phyloP scores from a whole-genome alignment of 2,329 filamentous ascomycete genomes.

The Neonectria neomacrospora region DNA sequence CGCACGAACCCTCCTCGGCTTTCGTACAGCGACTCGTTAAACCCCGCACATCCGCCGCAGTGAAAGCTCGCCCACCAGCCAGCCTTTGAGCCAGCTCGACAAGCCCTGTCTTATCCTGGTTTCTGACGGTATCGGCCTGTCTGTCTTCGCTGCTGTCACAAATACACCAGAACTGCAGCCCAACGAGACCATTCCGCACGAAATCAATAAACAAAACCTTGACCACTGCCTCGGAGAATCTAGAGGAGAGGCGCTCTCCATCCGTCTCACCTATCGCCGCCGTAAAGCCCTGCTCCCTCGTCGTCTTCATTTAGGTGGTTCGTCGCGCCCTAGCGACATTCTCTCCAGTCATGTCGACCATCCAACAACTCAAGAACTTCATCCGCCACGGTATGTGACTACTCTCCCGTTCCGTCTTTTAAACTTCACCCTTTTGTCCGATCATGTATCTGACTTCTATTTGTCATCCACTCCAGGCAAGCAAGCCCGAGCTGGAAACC shows the following conservation, averaged over 20 bases:
- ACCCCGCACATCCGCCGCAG: conserved; percentile 25
- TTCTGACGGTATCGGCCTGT: conserved; percentile 18
- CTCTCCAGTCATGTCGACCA: conserved; percentile 68
- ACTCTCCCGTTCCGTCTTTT: conserved; percentile 4
- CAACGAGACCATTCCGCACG: conserved; percentile 7
- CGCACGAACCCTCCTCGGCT: conserved; percentile 26
- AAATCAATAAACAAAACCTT: background rate
- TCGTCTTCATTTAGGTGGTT: conserved; percentile 31
- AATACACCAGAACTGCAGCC: conserved; percentile 1
- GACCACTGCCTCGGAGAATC: background rate
- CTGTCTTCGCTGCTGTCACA: conserved; percentile 15
- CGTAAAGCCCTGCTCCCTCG: conserved; percentile 23
- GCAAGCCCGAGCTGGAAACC: conserved; percentile 78
- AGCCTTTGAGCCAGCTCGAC: conserved; percentile 5
- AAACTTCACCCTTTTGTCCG: conserved; percentile 1
- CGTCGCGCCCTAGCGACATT: conserved; percentile 43
- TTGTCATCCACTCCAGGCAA: conserved; percentile 68
- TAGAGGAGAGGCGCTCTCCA: conserved; percentile 14
- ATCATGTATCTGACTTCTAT: background rate
- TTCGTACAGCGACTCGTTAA: conserved; percentile 24
- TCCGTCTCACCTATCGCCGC: conserved; percentile 9
- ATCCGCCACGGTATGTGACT: conserved; percentile 81
- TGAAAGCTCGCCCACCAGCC: background rate
- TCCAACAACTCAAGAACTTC: conserved; percentile 98
- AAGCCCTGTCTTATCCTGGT: conserved; percentile 15